Evolutionary conservation across 2,329 filamentous ascomycete species (phyloP).

Genomic region (Apiospora marii): DNA sequence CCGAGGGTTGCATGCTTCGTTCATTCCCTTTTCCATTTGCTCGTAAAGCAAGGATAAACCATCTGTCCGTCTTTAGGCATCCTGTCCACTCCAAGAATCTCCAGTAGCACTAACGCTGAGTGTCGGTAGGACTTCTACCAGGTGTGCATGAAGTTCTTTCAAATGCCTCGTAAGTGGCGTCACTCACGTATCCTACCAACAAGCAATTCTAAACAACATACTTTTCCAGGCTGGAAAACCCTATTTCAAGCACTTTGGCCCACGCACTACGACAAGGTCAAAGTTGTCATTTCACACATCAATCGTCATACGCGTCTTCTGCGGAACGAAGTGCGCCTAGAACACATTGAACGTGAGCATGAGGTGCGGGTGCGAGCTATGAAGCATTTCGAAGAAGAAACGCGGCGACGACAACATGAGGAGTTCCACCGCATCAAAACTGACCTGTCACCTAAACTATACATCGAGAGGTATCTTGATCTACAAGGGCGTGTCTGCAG

Average conservation of each 20-base stretch:
- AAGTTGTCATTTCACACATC: slow-evolving; percentile 28
- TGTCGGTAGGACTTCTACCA: slow-evolving; percentile 39
- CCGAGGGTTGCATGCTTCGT: too few species aligned
- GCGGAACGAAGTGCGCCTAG: slow-evolving; percentile 31
- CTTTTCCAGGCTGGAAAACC: slow-evolving; percentile 35
- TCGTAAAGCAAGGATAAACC: too few species aligned
- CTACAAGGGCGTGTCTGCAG: slow-evolving; percentile 25
- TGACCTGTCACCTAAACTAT: slow-evolving; percentile 26
- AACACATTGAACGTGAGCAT: slow-evolving; percentile 33
- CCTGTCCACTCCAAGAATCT: too few species aligned
- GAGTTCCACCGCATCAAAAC: slow-evolving; percentile 29
- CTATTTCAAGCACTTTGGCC: slow-evolving; percentile 44
- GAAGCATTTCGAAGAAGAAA: slow-evolving; percentile 25
- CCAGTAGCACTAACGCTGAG: too few species aligned
- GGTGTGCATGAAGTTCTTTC: slow-evolving; percentile 42
- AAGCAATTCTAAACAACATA: background rate
- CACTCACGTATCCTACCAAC: background rate
- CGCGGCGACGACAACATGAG: background rate
- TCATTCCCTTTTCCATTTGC: too few species aligned
- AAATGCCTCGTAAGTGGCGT: slow-evolving; percentile 35
- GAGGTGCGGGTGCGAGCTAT: slow-evolving; percentile 28
- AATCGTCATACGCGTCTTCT: slow-evolving; percentile 30
- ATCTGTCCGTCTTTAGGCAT: too few species aligned
- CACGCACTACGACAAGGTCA: slow-evolving; percentile 34
- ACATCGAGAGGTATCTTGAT: slow-evolving; percentile 28